A percentile compares a stretch with the other conserved stretches of the same genome.
phyloP scores from a whole-genome alignment of 225 moss, liverwort and hornwort genomes.

The Lunularia cruciata region DNA sequence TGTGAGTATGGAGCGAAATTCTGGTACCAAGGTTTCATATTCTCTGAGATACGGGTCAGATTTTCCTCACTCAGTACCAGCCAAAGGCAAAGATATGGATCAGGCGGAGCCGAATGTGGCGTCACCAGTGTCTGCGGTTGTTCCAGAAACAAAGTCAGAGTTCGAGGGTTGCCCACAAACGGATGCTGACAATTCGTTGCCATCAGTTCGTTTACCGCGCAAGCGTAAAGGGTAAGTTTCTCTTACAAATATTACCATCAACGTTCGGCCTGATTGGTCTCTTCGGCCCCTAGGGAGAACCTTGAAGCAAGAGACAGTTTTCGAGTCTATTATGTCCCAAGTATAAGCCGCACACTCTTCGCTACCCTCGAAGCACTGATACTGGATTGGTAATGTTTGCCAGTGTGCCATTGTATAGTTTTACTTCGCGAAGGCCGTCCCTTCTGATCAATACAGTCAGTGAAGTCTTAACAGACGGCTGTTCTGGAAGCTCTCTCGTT shows the following conservation, averaged over 20 bases:
- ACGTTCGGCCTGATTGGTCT: background rate
- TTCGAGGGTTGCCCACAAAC: background rate
- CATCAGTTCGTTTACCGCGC: background rate
- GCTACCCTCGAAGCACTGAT: too few species aligned
- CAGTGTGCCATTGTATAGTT: too few species aligned
- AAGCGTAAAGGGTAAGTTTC: constrained; percentile 20
- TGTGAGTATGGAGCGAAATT: constrained; percentile 17
- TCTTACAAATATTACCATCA: background rate
- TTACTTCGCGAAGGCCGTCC: too few species aligned
- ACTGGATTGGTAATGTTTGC: too few species aligned
- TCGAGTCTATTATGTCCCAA: too few species aligned
- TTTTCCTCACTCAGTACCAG: background rate
- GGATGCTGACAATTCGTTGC: background rate
- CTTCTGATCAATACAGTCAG: too few species aligned
- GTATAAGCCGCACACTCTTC: too few species aligned
- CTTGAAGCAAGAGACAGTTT: too few species aligned
- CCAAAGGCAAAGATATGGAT: constrained; percentile 10
- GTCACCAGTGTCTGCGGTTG: background rate
- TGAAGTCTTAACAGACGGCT: too few species aligned
- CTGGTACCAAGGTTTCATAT: background rate
- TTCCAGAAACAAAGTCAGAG: background rate
- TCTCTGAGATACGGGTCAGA: constrained; percentile 6
- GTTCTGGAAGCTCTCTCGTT: too few species aligned
- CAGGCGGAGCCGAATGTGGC: background rate
- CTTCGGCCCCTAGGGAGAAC: too few species aligned